phyloP scores from a whole-genome alignment of 2,329 filamentous ascomycete genomes.

The Iodosphaeria phyllophila region DNA sequence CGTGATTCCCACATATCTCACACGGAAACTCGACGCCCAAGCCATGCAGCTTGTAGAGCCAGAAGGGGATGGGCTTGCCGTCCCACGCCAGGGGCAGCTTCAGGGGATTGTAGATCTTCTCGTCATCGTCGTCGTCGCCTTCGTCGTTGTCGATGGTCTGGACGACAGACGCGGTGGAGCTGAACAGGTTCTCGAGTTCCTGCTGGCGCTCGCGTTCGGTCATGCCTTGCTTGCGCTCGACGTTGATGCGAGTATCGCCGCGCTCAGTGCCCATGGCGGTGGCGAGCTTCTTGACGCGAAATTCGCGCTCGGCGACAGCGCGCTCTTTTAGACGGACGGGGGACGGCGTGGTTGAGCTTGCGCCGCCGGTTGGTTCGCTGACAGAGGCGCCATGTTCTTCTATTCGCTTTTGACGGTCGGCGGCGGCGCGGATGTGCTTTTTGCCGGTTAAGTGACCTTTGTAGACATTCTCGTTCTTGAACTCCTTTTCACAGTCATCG shows the following conservation, averaged over 20 bases:
- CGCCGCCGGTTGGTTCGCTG: slow-evolving; percentile 9
- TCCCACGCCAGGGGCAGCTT: slow-evolving; percentile 96
- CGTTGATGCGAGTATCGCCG: slow-evolving; percentile 78
- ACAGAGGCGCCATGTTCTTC: slow-evolving; percentile 16
- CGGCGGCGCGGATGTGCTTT: slow-evolving; percentile 77
- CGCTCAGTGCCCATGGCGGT: slow-evolving; percentile 73
- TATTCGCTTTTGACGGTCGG: slow-evolving; percentile 35
- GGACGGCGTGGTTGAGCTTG: too few species aligned
- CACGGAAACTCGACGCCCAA: slow-evolving; percentile 88
- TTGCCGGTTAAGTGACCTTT: slow-evolving; percentile 75
- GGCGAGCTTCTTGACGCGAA: slow-evolving; percentile 61
- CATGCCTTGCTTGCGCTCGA: slow-evolving; percentile 94
- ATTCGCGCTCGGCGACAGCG: slow-evolving; percentile 77
- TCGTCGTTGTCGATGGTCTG: slow-evolving; percentile 44
- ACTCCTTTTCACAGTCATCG: slow-evolving; percentile 80
- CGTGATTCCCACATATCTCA: slow-evolving; percentile 94
- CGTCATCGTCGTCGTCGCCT: slow-evolving; percentile 59
- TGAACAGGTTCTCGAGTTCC: slow-evolving; percentile 75
- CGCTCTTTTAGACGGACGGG: slow-evolving; percentile 61
- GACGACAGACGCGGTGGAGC: slow-evolving; percentile 14
- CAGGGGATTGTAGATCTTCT: slow-evolving; percentile 89
- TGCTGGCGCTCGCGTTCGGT: slow-evolving; percentile 89
- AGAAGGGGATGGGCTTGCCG: slow-evolving; percentile 96
- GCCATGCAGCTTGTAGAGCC: slow-evolving; percentile 94
- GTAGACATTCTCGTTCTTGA: slow-evolving; percentile 90